These are phyloP conservation scores for Asterochloris sp. DNA, from an alignment of 139 green algal genomes.

Conservation along the genomic window DNA sequence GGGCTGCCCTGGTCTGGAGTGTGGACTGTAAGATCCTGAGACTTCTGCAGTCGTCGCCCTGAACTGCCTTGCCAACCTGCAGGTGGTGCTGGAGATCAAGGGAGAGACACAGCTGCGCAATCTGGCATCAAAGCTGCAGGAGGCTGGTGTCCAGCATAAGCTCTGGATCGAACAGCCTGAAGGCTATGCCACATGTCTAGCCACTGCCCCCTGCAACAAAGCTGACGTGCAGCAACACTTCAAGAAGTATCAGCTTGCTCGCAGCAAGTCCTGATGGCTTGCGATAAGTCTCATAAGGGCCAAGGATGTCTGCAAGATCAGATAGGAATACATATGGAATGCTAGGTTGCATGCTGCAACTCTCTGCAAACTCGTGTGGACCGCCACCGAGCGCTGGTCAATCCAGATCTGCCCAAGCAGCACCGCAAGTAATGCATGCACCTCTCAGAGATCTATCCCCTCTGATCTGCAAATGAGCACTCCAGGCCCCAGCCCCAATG, in stretches of 20 bases:
- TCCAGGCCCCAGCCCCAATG: too few relatives aligned
- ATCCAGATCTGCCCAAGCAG: too few relatives aligned
- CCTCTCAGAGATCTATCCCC: too few relatives aligned
- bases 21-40: neutral
- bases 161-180: conserved; percentile 98
- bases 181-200: conserved; percentile 83
- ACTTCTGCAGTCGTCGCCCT: neutral
- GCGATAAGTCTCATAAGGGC: too few relatives aligned
- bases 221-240: conserved; percentile 57
- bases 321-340: too few relatives aligned
- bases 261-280: too few relatives aligned
- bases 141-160: conserved; percentile 77
- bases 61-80: neutral
- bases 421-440: too few relatives aligned
- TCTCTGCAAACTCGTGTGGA: too few relatives aligned
- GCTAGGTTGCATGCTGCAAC: too few relatives aligned
- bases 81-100: conserved; percentile 95
- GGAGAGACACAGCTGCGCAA: conserved; percentile 72
- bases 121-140: conserved; percentile 65
- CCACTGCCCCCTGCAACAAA: conserved; percentile 80
- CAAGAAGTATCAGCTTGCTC: conserved; percentile 83
- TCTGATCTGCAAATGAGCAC: too few relatives aligned
- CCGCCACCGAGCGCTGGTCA: too few relatives aligned
- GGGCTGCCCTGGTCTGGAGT: neutral
- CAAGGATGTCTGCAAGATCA: too few relatives aligned